A percentile compares a stretch with the other conserved stretches of the same genome.
These are phyloP conservation scores for Cocos nucifera DNA, from an alignment of 176 grass and related monocot genomes.

Conservation along the genomic window DNA sequence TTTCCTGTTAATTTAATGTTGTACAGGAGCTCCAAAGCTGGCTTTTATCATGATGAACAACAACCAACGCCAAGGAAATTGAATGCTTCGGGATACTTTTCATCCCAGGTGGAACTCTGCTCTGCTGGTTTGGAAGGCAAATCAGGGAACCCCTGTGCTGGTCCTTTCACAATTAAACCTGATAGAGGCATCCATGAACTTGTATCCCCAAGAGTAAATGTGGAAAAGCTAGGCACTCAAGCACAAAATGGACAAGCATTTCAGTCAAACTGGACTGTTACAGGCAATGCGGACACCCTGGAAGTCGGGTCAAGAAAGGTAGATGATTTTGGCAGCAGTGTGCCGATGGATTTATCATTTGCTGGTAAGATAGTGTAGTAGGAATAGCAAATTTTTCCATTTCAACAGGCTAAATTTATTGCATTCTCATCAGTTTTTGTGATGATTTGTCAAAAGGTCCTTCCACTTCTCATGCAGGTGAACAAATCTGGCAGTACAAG, in stretches of 20 bases:
- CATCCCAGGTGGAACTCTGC: slow-evolving; percentile 13
- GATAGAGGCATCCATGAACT: slow-evolving; percentile 3
- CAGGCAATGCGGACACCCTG: slow-evolving; percentile 14
- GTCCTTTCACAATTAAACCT: slow-evolving; percentile 10
- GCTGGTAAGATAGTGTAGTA: slow-evolving; percentile 35
- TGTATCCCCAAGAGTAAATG: slow-evolving; percentile 27
- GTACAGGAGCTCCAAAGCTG: slow-evolving; percentile 41
- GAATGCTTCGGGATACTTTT: slow-evolving; percentile 20
- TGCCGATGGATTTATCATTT: slow-evolving; percentile 43
- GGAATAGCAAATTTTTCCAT: neutral
- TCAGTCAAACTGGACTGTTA: slow-evolving; percentile 26
- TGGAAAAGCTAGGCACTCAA: slow-evolving; percentile 14
- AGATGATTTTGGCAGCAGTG: slow-evolving; percentile 21
- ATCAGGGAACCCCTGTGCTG: slow-evolving; percentile 4
- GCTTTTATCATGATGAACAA: slow-evolving; percentile 36
- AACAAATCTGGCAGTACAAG: slow-evolving; percentile 41
- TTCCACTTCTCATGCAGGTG: slow-evolving; percentile 22
- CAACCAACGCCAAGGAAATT: slow-evolving; percentile 25
- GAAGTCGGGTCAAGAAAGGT: slow-evolving; percentile 14
- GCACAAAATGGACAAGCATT: slow-evolving; percentile 24
- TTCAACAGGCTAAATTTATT: neutral
- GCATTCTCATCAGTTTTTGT: slow-evolving; percentile 12
- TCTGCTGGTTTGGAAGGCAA: slow-evolving; percentile 16
- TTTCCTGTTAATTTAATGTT: slow-evolving; percentile 15
- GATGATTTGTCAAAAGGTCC: slow-evolving; percentile 44